Conservation (phyloP, 768 basidiomycete species). For the Suillus subalutaceus region DNA sequence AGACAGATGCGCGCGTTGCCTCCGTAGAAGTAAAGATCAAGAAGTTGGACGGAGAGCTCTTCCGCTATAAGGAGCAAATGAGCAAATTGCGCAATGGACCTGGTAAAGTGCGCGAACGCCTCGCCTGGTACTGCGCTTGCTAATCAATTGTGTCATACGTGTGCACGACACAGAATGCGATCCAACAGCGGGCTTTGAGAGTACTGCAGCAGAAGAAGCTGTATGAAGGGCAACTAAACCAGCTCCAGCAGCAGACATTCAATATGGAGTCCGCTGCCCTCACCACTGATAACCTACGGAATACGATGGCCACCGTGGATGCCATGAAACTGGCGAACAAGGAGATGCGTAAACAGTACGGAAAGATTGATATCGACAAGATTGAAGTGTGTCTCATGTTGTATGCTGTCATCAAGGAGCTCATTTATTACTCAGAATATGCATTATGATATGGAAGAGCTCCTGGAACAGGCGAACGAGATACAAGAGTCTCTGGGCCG, state of each 20-base stretch:
- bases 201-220: conserved; percentile 94
- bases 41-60: conserved; percentile 93
- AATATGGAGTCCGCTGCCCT: conserved; percentile 98
- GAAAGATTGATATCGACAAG: conserved; percentile 96
- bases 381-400: conserved; percentile 73
- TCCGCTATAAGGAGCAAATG: conserved; percentile 95
- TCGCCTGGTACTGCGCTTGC: conserved; percentile 3
- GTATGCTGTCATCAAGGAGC: neutral
- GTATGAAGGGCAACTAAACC: conserved; percentile 91
- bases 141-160: neutral
- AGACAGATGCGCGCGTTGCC: conserved; percentile 88
- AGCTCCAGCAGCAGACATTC: conserved; percentile 93
- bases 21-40: conserved; percentile 96
- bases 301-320: conserved; percentile 98
- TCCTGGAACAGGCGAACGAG: conserved; percentile 96
- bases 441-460: conserved; percentile 97
- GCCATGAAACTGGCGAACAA: conserved; percentile 97
- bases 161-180: conserved; percentile 62
- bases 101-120: conserved; percentile 71
- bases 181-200: conserved; percentile 92
- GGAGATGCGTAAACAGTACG: conserved; percentile 95
- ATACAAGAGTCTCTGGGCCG: conserved; percentile 93
- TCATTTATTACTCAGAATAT: conserved; percentile 61
- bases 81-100: conserved; percentile 90
- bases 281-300: conserved; percentile 96